Conservation (phyloP, 2,329 filamentous ascomycete genomes). For the Monilinia fructigena region DNA sequence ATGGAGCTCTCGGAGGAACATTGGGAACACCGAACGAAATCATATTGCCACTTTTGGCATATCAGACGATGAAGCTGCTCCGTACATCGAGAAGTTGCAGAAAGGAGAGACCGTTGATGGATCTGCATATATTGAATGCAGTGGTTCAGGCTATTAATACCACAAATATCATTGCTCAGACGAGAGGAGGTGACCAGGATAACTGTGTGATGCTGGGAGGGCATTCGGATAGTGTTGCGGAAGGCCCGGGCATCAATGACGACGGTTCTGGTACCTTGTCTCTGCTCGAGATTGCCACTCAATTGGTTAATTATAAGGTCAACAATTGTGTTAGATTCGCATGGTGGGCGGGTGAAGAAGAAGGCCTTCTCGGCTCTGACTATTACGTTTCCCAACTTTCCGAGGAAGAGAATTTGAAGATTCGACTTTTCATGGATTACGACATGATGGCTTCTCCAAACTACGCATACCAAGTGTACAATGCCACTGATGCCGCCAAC, state of each 20-base stretch:
- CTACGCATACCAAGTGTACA: constrained; percentile 68
- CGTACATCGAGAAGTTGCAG: constrained; percentile 54
- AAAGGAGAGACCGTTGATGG: constrained; percentile 51
- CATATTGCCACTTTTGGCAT: constrained; percentile 70
- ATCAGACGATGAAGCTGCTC: constrained; percentile 56
- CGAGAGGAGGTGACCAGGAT: constrained; percentile 55
- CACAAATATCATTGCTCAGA: constrained; percentile 63
- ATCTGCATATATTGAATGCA: constrained; percentile 61
- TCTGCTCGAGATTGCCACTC: constrained; percentile 61
- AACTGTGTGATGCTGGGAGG: constrained; percentile 66
- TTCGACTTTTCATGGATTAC: constrained; percentile 68
- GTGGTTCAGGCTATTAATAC: constrained; percentile 46
- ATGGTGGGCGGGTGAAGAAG: constrained; percentile 68
- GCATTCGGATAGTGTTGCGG: constrained; percentile 62
- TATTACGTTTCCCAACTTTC: constrained; percentile 58
- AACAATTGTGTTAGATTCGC: constrained; percentile 66
- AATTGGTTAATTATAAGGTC: constrained; percentile 56
- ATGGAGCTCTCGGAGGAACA: constrained; percentile 62
- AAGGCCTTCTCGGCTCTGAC: constrained; percentile 62
- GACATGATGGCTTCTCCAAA: constrained; percentile 69
- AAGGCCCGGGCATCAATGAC: constrained; percentile 53
- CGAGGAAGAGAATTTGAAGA: constrained; percentile 58
- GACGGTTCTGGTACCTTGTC: constrained; percentile 45
- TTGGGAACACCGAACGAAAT: constrained; percentile 59
- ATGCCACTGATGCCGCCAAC: constrained; percentile 67